Evolutionary conservation across 208 protist genomes (phyloP), one percentile per base, ranked within the genome.

Genomic region (Crithidia brevicula): DNA sequence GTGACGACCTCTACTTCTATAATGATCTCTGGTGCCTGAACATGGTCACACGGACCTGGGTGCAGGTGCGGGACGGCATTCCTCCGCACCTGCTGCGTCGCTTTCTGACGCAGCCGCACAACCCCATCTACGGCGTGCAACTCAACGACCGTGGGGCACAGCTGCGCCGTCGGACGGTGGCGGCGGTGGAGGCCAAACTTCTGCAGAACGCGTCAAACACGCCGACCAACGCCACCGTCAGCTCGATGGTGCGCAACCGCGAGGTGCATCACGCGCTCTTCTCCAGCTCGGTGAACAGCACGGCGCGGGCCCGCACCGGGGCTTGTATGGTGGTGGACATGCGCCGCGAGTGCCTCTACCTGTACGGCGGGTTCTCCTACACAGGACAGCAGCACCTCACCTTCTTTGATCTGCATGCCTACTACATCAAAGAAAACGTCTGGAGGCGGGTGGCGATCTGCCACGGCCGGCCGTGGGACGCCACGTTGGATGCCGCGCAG

Each of bases 11-110:
- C 8, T 64, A 51, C 60, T 92, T 89, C 64, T 89, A 83, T 71
- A 92, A 92, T 54, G 86, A 92, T 52, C 61, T 89, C 8, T 92
- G 86, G 86, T 81, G 86, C 13, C 68, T 89, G 20, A 92, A 89
- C 68, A 52, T 56, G 2, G 54, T 73, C 23, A 89, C 83, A 25
- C 81, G 74, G 16, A 69, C 62, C 31, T 92, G 86, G 86, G 58
- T 86, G 40, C 81, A 85, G 68, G 64, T 92, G 43, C 78, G 82
- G 0, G 77, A 73, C 8, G 86, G 86, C 42, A 71, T 82, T 15
- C 81, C 83, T 0, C 13, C 60, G 18, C 60, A 50, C 33, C 81
- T 62, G 25, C 64, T 87, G 27, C 72, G 70, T 20, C 45, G 67
- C 13, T 88, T 88, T 49, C 82, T 91, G 34, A 47, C 38, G 5